Evolutionary conservation across 2,329 filamentous ascomycete species (phyloP), one percentile per base, ranked within the genome.

Genomic region (Colletotrichum camelliae): DNA sequence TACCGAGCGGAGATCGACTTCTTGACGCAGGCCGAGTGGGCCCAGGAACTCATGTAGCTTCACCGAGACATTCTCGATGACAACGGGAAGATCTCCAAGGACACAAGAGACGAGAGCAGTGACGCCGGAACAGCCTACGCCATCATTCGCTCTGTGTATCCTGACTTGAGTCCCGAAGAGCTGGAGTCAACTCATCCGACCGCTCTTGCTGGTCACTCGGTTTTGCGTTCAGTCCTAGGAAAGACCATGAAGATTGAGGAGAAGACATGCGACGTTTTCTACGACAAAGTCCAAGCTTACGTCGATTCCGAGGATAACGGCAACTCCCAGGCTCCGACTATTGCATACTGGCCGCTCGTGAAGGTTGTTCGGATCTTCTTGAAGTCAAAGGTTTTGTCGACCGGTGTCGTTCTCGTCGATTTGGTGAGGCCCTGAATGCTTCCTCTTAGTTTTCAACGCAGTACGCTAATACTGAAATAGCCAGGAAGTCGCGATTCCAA

Each of bases 401-500:
- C 82, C 0, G 85, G 85, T 0, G 80, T 81, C 5, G 80, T 85
- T 4, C 77, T 86, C 2, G 85, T 86, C 10, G 85, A 93, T 80
- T 82, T 93, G 12, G 83, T 85, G 78, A 78, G 84, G 43, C 43
- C 1, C 18, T 48, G 43, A 21, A 48, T 21, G 31, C 43, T 79
- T n/a, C 13, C 87, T 18, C 12, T 9, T 3, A 12, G n/a, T 16
- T 37, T 5, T 24, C 61, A 10, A 13, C 15, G 27, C 8, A 27
- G 18, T n/a, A 4, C 4, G 3, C 77, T 81, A 66, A 81, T 77
- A 10, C 35, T 6, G 7, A 7, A 8, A 52, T 58, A 84, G 81
- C 91, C 91, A 7, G 91, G 91, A 57, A 85, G 91, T 1, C 87
- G 90, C 16, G 91, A 93, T 78, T 88, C 88, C 1, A 93, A 93